Percentiles rank a stretch among this genome's conserved stretches.
phyloP scores from a whole-genome alignment of 768 basidiomycete genomes.

The Mycena vulgaris region DNA sequence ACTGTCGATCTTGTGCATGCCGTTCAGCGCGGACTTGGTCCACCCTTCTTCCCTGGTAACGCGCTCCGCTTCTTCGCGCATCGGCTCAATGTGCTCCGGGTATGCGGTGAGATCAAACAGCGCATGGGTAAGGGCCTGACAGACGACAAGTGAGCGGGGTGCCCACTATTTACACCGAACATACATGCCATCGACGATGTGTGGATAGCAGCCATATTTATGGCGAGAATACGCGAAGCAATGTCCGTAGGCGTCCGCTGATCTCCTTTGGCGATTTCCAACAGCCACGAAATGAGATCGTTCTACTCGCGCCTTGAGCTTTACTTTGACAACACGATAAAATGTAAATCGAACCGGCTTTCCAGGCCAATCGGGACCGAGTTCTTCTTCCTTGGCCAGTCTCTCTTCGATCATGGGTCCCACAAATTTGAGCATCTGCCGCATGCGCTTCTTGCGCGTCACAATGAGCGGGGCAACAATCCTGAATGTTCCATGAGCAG shows the following conservation, averaged over 20 bases:
- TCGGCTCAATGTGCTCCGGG: background rate
- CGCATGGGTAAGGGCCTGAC: slow-evolving; percentile 21
- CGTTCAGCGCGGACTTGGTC: slow-evolving; percentile 3
- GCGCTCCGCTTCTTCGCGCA: slow-evolving; percentile 20
- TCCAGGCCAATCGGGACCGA: slow-evolving; percentile 46
- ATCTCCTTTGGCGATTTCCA: background rate
- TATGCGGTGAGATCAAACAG: slow-evolving; percentile 15
- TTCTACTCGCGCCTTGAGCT: background rate
- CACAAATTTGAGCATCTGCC: slow-evolving; percentile 29
- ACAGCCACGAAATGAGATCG: slow-evolving; percentile 21
- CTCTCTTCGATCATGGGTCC: slow-evolving; percentile 51
- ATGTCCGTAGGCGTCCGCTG: background rate
- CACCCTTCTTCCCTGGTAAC: background rate
- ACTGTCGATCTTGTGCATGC: slow-evolving; percentile 11
- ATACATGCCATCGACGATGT: background rate
- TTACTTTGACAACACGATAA: no score
- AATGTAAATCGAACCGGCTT: slow-evolving; percentile 47
- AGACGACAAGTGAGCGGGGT: background rate
- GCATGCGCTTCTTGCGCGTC: background rate
- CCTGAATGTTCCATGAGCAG: background rate
- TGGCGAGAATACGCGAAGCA: no score
- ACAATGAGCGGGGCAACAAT: background rate
- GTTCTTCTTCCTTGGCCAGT: slow-evolving; percentile 37
- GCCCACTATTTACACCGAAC: no score
- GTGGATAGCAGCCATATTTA: slow-evolving; percentile 12